A percentile compares a stretch with the other conserved stretches of the same genome.
phyloP scores from a whole-genome alignment of 73 alveolate species.

The Strombidium stylifer region DNA sequence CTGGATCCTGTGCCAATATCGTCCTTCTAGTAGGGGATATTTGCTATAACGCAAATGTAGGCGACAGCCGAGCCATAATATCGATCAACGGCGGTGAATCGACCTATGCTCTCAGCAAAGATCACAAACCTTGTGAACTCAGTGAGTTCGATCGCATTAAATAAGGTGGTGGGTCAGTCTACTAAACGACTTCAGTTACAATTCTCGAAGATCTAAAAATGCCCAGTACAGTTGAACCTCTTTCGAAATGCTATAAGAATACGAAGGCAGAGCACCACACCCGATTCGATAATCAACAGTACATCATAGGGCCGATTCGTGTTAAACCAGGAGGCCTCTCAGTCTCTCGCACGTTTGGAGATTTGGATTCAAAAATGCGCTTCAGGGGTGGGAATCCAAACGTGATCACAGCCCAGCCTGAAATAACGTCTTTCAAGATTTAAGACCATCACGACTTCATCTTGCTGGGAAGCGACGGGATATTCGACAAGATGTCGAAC shows the following conservation, averaged over 20 bases:
- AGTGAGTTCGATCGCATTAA: conserved; percentile 70
- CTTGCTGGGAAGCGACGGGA: conserved; percentile 44
- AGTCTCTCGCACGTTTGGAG: conserved; percentile 88
- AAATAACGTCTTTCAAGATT: conserved; percentile 59
- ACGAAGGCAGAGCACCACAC: no score
- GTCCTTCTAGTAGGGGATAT: conserved; percentile 85
- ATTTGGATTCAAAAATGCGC: conserved; percentile 77
- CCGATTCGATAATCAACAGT: no score
- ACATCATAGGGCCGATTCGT: conserved; percentile 74
- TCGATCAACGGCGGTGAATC: conserved; percentile 86
- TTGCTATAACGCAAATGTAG: conserved; percentile 95
- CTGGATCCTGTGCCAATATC: conserved; percentile 97
- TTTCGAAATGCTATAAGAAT: no score
- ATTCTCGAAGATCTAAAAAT: no score
- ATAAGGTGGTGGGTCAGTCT: conserved; percentile 76
- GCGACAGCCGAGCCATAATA: conserved; percentile 96
- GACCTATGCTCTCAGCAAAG: conserved; percentile 81
- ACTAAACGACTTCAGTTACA: conserved; percentile 70
- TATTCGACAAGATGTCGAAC: conserved; percentile 24
- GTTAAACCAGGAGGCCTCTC: conserved; percentile 83
- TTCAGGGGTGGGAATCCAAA: conserved; percentile 83
- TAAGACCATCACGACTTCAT: conserved; percentile 39
- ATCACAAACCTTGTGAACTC: conserved; percentile 87
- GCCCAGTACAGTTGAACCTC: no score
- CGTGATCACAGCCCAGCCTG: conserved; percentile 86